phyloP scores from a whole-genome alignment of 768 basidiomycete species.

The Russula foetens region DNA sequence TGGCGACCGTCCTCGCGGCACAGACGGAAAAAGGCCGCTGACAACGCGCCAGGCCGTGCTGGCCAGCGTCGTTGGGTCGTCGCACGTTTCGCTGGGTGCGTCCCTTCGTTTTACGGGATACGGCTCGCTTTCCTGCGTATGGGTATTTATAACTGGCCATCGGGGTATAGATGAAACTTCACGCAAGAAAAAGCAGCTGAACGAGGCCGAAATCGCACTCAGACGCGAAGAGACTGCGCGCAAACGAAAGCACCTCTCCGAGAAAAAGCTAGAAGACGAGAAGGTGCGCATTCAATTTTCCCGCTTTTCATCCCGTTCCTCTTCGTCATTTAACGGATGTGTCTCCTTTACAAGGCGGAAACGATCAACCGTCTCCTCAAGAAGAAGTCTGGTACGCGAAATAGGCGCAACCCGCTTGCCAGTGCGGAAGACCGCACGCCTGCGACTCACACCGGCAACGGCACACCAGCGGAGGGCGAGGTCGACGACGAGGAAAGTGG shows the following conservation, averaged over 20 bases:
- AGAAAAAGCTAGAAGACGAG: conserved; percentile 81
- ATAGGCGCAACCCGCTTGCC: conserved; percentile 44
- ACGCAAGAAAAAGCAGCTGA: conserved; percentile 59
- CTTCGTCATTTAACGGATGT: neutral
- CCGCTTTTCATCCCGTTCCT: neutral
- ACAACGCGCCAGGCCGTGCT: conserved; percentile 60
- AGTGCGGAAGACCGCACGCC: conserved; percentile 40
- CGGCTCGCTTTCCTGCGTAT: too few relatives aligned
- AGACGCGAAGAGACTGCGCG: conserved; percentile 74
- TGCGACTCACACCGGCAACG: conserved; percentile 28
- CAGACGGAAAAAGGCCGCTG: conserved; percentile 25
- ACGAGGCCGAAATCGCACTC: conserved; percentile 64
- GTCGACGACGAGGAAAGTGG: conserved; percentile 36
- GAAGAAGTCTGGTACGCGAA: conserved; percentile 67
- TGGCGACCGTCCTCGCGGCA: conserved; percentile 26
- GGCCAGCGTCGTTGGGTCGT: conserved; percentile 57
- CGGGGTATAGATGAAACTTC: conserved; percentile 25
- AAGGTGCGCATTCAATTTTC: conserved; percentile 40
- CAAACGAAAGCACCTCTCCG: conserved; percentile 71
- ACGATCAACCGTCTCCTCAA: conserved; percentile 86
- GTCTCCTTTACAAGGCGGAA: conserved; percentile 45
- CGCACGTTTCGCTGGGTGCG: conserved; percentile 59
- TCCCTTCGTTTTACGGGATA: neutral
- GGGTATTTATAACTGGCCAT: neutral
- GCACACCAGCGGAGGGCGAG: conserved; percentile 24